These are phyloP conservation scores for Sporothrix brunneoviolacea DNA, from an alignment of 2,329 filamentous ascomycete genomes.

Conservation along the genomic window DNA sequence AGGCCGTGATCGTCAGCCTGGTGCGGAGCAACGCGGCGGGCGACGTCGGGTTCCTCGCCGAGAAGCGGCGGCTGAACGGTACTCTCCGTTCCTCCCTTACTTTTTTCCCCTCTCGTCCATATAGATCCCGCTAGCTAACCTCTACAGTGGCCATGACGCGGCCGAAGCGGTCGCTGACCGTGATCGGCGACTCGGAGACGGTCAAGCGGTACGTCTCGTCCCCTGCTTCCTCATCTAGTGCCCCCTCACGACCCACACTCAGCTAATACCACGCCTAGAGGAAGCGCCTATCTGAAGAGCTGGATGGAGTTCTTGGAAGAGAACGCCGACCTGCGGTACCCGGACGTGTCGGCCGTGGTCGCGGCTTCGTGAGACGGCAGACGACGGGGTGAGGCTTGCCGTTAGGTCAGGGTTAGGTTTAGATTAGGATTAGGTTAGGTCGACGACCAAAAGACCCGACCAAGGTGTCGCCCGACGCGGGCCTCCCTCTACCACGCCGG, in stretches of 20 bases:
- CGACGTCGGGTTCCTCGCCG: slow-evolving; percentile 88
- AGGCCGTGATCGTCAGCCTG: slow-evolving; percentile 87
- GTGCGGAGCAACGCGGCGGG: slow-evolving; percentile 82
- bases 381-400: too few relatives aligned
- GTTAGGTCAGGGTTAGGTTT: too few relatives aligned
- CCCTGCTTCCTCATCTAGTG: too few relatives aligned
- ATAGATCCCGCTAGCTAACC: background rate
- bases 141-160: slow-evolving; percentile 87
- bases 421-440: too few relatives aligned
- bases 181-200: slow-evolving; percentile 92
- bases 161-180: slow-evolving; percentile 79
- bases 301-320: slow-evolving; percentile 94
- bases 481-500: too few relatives aligned
- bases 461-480: too few relatives aligned
- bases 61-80: slow-evolving; percentile 91
- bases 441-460: too few relatives aligned
- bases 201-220: slow-evolving; percentile 59
- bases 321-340: slow-evolving; percentile 82
- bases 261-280: slow-evolving; percentile 43
- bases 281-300: slow-evolving; percentile 73
- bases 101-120: slow-evolving; percentile 21
- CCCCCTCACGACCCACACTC: background rate
- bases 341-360: slow-evolving; percentile 49
- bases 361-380: background rate
- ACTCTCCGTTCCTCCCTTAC: background rate